A percentile compares a stretch with the other conserved stretches of the same genome.
phyloP scores from a whole-genome alignment of 2,329 filamentous ascomycete species.

The Diaporthe vexans region DNA sequence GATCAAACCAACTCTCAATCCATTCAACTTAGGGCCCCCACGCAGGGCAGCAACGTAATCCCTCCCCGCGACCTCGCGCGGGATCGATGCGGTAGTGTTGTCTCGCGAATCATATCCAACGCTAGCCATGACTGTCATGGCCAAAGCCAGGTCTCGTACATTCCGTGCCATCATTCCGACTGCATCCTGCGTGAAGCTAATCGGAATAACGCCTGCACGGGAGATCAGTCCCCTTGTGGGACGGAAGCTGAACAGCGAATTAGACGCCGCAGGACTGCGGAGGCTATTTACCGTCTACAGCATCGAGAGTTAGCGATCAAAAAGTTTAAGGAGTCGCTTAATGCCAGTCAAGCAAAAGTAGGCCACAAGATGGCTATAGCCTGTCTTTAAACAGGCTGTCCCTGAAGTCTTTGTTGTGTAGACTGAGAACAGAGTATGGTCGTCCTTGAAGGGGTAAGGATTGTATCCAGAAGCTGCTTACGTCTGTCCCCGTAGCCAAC shows the following conservation, averaged over 20 bases:
- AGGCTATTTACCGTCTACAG: conserved; percentile 70
- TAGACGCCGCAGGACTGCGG: conserved; percentile 72
- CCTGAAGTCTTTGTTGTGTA: too few species aligned
- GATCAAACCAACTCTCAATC: conserved; percentile 52
- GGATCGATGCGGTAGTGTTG: conserved; percentile 65
- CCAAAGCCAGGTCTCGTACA: conserved; percentile 63
- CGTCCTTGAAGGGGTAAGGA: too few species aligned
- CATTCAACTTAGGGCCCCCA: conserved; percentile 45
- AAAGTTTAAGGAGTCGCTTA: too few species aligned
- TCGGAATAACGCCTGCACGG: conserved; percentile 65
- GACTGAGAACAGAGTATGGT: too few species aligned
- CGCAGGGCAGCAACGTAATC: conserved; percentile 62
- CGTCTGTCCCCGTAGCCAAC: conserved; percentile 69
- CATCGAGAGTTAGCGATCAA: too few species aligned
- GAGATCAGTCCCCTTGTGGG: conserved; percentile 68
- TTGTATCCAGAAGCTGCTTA: too few species aligned
- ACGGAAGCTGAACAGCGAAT: conserved; percentile 70
- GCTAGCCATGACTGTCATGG: conserved; percentile 66
- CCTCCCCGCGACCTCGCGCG: conserved; percentile 53
- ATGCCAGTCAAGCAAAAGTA: too few species aligned
- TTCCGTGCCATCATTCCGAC: conserved; percentile 68
- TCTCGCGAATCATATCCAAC: conserved; percentile 65
- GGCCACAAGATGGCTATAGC: too few species aligned
- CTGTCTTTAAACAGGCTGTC: too few species aligned
- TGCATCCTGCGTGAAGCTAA: conserved; percentile 69